Conservation (phyloP, 1,284 basidiomycete species). For the Ceratobasidium papillatum region DNA sequence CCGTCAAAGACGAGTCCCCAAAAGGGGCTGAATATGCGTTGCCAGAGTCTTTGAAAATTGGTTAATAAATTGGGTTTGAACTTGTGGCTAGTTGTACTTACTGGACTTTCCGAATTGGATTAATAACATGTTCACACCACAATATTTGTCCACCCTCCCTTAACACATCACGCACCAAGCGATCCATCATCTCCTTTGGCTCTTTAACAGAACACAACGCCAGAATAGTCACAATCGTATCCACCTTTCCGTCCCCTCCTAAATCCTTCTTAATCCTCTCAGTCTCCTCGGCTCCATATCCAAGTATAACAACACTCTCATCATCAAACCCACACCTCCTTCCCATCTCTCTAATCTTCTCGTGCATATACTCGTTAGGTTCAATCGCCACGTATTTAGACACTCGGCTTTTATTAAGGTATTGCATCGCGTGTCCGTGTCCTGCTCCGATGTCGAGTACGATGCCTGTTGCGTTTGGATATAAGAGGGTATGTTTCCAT, state of each 20-base stretch:
- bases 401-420: constrained; percentile 63
- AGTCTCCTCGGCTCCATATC: constrained; percentile 67
- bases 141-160: constrained; percentile 66
- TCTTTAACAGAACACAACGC: constrained; percentile 67
- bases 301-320: constrained; percentile 55
- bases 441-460: constrained; percentile 77
- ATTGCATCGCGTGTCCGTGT: constrained; percentile 66
- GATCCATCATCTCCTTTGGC: constrained; percentile 58
- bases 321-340: constrained; percentile 63
- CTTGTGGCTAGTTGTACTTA: neutral
- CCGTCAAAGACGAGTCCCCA: constrained; percentile 58
- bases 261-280: constrained; percentile 58
- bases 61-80: neutral
- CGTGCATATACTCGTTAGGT: constrained; percentile 70
- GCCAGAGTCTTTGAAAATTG: constrained; percentile 58
- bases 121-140: constrained; percentile 72
- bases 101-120: constrained; percentile 44
- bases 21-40: constrained; percentile 70
- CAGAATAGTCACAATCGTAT: constrained; percentile 67
- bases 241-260: constrained; percentile 53
- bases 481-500: constrained; percentile 62
- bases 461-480: constrained; percentile 63
- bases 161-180: constrained; percentile 60
- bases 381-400: constrained; percentile 73
- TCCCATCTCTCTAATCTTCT: constrained; percentile 60